These are phyloP conservation scores for Salix purpurea DNA, from an alignment of 345 rosid species.

Conservation along the genomic window DNA sequence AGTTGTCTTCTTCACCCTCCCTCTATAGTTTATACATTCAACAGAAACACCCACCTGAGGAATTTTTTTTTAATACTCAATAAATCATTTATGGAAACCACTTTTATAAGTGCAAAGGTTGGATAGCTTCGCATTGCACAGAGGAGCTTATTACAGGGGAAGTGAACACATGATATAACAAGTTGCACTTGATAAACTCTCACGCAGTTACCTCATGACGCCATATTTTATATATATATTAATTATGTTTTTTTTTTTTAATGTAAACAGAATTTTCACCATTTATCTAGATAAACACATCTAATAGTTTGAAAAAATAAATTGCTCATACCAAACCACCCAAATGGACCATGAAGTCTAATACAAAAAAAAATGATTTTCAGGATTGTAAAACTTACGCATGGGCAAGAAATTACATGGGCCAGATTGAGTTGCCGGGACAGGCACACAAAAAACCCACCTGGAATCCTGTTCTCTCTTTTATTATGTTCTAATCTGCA, in stretches of 20 bases:
- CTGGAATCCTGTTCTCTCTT: too few relatives aligned
- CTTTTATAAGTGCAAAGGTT: background rate
- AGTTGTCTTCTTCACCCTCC: constrained; percentile 93
- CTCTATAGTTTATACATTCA: constrained; percentile 56
- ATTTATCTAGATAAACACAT: too few relatives aligned
- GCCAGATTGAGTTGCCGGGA: background rate
- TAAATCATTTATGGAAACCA: background rate
- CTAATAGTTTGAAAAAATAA: background rate
- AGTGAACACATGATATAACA: background rate
- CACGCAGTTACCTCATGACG: constrained; percentile 48
- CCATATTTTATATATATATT: constrained; percentile 46
- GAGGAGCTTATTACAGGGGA: background rate
- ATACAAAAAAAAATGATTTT: background rate
- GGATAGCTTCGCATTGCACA: background rate
- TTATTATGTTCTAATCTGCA: too few relatives aligned
- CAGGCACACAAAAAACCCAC: background rate
- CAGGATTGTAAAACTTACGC: background rate
- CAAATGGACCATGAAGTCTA: background rate
- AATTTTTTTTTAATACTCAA: background rate
- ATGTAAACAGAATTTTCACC: too few relatives aligned
- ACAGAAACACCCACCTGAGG: constrained; percentile 73
- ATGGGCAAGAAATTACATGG: background rate
- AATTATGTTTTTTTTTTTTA: too few relatives aligned
- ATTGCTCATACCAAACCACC: background rate
- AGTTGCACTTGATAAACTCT: background rate